Evolutionary conservation across 352 stramenopile genomes (phyloP), one percentile per base, ranked within the genome.

Genomic region (Globisporangium nagaii): DNA sequence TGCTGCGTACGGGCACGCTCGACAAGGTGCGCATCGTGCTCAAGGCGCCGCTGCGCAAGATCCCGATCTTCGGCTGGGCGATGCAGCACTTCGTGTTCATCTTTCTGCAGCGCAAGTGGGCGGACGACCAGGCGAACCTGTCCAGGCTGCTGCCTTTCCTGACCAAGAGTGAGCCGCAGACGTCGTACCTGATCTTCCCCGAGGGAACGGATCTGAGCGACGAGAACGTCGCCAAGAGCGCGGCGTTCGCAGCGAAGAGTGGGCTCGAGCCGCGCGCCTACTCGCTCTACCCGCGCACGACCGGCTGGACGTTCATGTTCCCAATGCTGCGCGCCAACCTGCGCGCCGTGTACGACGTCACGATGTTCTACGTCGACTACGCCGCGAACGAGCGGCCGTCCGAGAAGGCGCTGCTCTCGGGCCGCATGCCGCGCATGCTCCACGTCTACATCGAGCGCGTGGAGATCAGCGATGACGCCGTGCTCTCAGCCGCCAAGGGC

Each of bases 41-140:
- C 47, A 94, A 94, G 63, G 75, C 74, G n/a, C 74, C 77, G 22
- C 63, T 94, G 32, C 77, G 78, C 24, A 70, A 69, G 49, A 60
- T 86, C 28, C 84, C 84, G 40, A 75, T 94, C 60, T 90, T 92
- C 51, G 84, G 84, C 3, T 94, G 81, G 84, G 81, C 79, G 50
- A 94, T 91, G 81, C 81, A 91, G 68, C 73, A 86, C 59, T 92
- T 94, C 35, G 64, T 90, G 35, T 92, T 91, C 57, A 81, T 92
- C 55, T 94, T 92, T 53, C 56, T 94, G 56, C 68, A 86, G 59
- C 79, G 83, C 37, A 71, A 64, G 31, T 90, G 81, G 72, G 56
- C 61, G 12, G 73, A 92, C 11, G 79, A 92, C 36, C 65, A 86
- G 42, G 56, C 55, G 36, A 71, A 82, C 25, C 48, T 94, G 17